Evolutionary conservation across 2,329 filamentous ascomycete genomes (phyloP), one percentile per base, ranked within the genome.

Genomic region (Colletotrichum spaethianum): DNA sequence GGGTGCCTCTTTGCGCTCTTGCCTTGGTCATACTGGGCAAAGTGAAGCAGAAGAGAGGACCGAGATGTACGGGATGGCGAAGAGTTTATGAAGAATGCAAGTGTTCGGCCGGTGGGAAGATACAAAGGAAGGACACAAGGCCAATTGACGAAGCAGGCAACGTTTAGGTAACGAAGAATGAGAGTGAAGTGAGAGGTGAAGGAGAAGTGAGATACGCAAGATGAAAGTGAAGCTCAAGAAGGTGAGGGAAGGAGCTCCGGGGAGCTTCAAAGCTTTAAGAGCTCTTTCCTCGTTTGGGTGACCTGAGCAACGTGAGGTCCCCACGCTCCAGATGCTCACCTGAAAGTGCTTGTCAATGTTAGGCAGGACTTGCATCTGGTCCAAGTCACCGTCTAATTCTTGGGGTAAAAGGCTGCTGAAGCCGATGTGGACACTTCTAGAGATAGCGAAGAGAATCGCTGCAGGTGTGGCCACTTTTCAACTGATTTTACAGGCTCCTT

Each of bases 221-320:
- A 31, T 40, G 63, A 64, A 38, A 36, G 42, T 56, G 48, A 55
- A 63, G 26, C 26, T n/a, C 36, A 33, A 60, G 59, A n/a, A 57
- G 66, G 38, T 55, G 52, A 61, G 44, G 46, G 44, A 57, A 70
- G 70, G 46, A 52, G 53, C 68, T 69, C 26, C 18, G 46, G 68
- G 59, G 57, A 63, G 50, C 42, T 33, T 38, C 20, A 63, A 44
- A 68, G 73, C 59, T 63, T 74, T 64, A 72, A 74, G 71, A 71
- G 68, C 60, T 67, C 70, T 48, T 71, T 66, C 70, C 62, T 72
- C 67, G 61, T 67, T 60, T 72, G 40, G 42, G 65, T 69, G 70
- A 59, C 70, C 70, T 64, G 62, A 72, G 65, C 73, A 73, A 60
- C 52, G 56, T 69, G 70, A 53, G 6, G 68, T 71, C 70, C 63